Conservation (phyloP, 2,329 filamentous ascomycete genomes). For the Diaporthe caulivora region DNA sequence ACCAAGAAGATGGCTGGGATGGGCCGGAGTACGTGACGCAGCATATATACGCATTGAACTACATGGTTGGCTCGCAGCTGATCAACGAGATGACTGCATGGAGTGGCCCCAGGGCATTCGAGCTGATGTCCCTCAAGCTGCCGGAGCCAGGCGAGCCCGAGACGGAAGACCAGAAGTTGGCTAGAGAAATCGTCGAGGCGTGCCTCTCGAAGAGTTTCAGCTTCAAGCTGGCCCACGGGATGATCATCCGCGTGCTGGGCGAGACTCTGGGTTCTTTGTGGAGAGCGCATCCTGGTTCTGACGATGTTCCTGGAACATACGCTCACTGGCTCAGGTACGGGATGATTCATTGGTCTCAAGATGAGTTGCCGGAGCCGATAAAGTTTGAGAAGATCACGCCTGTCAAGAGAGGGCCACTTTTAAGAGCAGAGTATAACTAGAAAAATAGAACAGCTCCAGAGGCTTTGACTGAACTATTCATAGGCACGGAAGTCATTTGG, state of each 20-base stretch:
- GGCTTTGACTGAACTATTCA: not conserved
- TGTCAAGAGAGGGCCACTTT: constrained; percentile 51
- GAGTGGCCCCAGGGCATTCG: constrained; percentile 62
- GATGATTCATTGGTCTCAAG: constrained; percentile 60
- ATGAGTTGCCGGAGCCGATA: constrained; percentile 52
- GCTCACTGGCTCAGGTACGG: constrained; percentile 66
- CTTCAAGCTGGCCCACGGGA: constrained; percentile 67
- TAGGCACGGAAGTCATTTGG: too few relatives aligned
- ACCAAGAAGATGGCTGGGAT: constrained; percentile 64
- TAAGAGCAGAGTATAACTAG: not conserved
- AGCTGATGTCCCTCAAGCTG: constrained; percentile 60
- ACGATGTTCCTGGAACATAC: constrained; percentile 64
- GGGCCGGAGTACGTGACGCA: constrained; percentile 63
- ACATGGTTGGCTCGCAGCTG: constrained; percentile 62
- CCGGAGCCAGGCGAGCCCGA: constrained; percentile 55
- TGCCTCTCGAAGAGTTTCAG: constrained; percentile 64
- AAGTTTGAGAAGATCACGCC: constrained; percentile 52
- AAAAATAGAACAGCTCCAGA: not conserved
- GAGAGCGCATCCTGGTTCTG: constrained; percentile 62
- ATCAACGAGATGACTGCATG: constrained; percentile 66
- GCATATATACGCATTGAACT: constrained; percentile 64
- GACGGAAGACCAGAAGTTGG: constrained; percentile 59
- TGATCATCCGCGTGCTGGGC: constrained; percentile 62
- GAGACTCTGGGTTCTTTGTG: constrained; percentile 66
- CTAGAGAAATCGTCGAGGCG: constrained; percentile 63